phyloP scores from a whole-genome alignment of 2,329 filamentous ascomycete genomes.

The Penicillium sclerotiorum region DNA sequence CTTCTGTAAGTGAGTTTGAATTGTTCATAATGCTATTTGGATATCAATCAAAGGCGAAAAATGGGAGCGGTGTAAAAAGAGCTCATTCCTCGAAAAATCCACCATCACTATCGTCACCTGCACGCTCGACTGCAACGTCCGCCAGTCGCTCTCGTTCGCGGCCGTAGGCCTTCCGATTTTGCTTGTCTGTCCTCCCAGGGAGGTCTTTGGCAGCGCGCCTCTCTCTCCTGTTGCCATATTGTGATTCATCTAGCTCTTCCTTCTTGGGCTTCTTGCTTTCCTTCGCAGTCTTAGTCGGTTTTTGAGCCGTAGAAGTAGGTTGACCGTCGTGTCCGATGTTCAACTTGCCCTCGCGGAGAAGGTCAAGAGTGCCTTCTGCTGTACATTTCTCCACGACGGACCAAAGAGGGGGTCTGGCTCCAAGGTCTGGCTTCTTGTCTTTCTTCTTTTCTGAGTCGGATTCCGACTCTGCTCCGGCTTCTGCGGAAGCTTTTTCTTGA shows the following conservation, averaged over 20 bases:
- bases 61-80: neutral
- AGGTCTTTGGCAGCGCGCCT: constrained; percentile 3
- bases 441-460: constrained; percentile 21
- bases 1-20: too few relatives aligned
- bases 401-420: constrained; percentile 47
- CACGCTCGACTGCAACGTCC: constrained; percentile 5
- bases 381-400: constrained; percentile 48
- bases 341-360: constrained; percentile 46
- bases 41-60: constrained; percentile 16
- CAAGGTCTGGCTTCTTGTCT: constrained; percentile 16
- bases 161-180: constrained; percentile 12
- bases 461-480: constrained; percentile 13
- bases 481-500: constrained; percentile 26
- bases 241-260: neutral
- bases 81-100: constrained; percentile 20
- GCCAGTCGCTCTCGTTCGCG: constrained; percentile 13
- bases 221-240: constrained; percentile 4
- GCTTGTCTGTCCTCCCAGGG: constrained; percentile 10
- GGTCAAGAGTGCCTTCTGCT: constrained; percentile 45
- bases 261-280: constrained; percentile 8
- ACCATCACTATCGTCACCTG: constrained; percentile 20
- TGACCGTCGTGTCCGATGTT: constrained; percentile 26
- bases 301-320: constrained; percentile 5
- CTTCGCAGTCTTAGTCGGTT: neutral
- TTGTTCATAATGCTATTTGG: constrained; percentile 18